Evolutionary conservation across 768 basidiomycete genomes (phyloP).

Genomic region (Amanita muscaria): DNA sequence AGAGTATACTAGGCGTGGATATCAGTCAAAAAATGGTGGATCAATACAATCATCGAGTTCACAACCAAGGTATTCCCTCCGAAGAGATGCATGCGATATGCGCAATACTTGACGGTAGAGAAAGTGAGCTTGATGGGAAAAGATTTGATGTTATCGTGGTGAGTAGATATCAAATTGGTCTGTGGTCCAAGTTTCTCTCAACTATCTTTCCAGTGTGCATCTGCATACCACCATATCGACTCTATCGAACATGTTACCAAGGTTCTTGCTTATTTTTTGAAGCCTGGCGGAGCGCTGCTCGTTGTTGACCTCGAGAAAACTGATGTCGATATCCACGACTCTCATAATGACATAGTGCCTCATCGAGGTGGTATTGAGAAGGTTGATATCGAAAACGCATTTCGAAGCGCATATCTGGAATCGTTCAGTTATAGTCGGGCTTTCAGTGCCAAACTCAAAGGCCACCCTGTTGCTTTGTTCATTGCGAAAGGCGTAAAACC

Average conservation of each 20-base stretch:
- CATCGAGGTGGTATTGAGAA: slow-evolving; percentile 47
- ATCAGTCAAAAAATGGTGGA: slow-evolving; percentile 68
- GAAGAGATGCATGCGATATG: slow-evolving; percentile 65
- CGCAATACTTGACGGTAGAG: slow-evolving; percentile 36
- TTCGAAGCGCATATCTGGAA: slow-evolving; percentile 44
- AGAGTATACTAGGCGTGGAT: slow-evolving; percentile 63
- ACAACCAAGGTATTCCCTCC: slow-evolving; percentile 50
- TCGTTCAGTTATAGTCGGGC: slow-evolving; percentile 32
- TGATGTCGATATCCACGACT: slow-evolving; percentile 12
- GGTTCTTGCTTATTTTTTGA: slow-evolving; percentile 40
- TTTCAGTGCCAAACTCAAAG: slow-evolving; percentile 21
- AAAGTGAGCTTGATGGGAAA: slow-evolving; percentile 38
- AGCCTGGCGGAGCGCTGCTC: slow-evolving; percentile 46
- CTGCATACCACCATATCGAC: slow-evolving; percentile 55
- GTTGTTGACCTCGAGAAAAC: slow-evolving; percentile 41
- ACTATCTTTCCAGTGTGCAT: slow-evolving; percentile 40
- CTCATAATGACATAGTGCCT: slow-evolving; percentile 29
- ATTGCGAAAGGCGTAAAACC: slow-evolving; percentile 43
- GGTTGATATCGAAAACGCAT: slow-evolving; percentile 37
- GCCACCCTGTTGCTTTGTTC: slow-evolving; percentile 37
- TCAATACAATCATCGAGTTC: slow-evolving; percentile 47
- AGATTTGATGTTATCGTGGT: slow-evolving; percentile 69
- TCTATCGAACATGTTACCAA: slow-evolving; percentile 39
- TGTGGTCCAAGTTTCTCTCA: not conserved
- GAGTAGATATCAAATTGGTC: slow-evolving; percentile 18